Evolutionary conservation across 768 basidiomycete species (phyloP).

Genomic region (Lactarius indigo): DNA sequence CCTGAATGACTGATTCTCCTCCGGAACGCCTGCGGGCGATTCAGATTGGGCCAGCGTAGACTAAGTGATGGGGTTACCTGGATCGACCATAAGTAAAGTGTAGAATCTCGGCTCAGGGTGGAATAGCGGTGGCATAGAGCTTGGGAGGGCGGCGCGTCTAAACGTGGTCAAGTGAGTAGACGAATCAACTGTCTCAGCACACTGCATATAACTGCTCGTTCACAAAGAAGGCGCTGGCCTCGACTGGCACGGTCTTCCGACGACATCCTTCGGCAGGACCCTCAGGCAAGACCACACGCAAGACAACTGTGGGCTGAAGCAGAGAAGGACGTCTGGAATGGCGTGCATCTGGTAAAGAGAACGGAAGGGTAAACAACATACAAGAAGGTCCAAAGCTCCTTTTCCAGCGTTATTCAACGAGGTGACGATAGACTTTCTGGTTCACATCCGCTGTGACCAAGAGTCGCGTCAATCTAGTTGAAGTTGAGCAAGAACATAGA

Average conservation of each 20-base stretch:
- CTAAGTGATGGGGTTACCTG: conserved; percentile 45
- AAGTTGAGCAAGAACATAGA: too few relatives aligned
- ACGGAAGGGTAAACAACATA: conserved; percentile 34
- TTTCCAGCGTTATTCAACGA: conserved; percentile 83
- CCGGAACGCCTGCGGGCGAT: conserved; percentile 66
- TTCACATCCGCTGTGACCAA: conserved; percentile 54
- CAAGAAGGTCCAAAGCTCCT: conserved; percentile 79
- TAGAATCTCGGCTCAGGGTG: conserved; percentile 78
- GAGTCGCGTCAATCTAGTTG: not conserved
- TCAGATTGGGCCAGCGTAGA: not conserved
- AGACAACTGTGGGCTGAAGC: conserved; percentile 68
- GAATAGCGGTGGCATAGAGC: conserved; percentile 72
- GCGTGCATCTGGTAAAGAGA: conserved; percentile 81
- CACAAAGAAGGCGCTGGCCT: conserved; percentile 64
- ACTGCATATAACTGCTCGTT: conserved; percentile 59
- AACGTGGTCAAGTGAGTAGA: conserved; percentile 6
- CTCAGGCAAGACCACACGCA: conserved; percentile 57
- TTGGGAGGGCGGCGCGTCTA: conserved; percentile 65
- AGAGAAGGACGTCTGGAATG: conserved; percentile 80
- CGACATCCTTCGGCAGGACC: conserved; percentile 30
- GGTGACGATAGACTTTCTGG: conserved; percentile 66
- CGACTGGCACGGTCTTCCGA: conserved; percentile 43
- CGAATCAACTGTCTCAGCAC: not conserved
- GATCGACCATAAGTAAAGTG: conserved; percentile 86
- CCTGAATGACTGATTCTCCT: conserved; percentile 59